Percentiles rank a stretch among this genome's conserved stretches.
phyloP scores from a whole-genome alignment of 352 stramenopile genomes.

The Pythium insidiosum region DNA sequence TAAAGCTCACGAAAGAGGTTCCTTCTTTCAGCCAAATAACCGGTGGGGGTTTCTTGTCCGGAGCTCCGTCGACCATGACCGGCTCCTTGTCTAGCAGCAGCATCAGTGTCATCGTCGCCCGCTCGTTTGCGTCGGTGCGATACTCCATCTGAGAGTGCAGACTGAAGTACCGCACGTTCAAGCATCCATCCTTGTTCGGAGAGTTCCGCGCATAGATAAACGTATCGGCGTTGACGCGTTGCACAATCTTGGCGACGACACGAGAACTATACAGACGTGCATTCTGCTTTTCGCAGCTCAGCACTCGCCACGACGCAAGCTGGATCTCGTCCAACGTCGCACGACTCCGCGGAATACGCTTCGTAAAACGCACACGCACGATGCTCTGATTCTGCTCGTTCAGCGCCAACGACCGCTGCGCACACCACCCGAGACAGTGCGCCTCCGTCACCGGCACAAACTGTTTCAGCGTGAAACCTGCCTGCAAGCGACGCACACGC shows the following conservation, averaged over 20 bases:
- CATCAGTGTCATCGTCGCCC: constrained; percentile 14
- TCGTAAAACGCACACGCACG: constrained; percentile 2
- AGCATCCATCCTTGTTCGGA: constrained; percentile 7
- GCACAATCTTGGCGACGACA: background rate
- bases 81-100: constrained; percentile 16
- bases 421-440: constrained; percentile 2
- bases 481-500: background rate
- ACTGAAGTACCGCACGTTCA: constrained; percentile 18
- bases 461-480: background rate
- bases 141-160: constrained; percentile 16
- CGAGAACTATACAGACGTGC: background rate
- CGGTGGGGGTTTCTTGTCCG: background rate
- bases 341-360: background rate
- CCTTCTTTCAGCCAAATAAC: constrained; percentile 17
- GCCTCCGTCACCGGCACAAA: background rate
- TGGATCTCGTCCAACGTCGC: constrained; percentile 1
- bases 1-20: constrained; percentile 14
- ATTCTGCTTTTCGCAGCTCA: background rate
- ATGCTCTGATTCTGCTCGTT: background rate
- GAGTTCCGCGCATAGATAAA: constrained; percentile 2
- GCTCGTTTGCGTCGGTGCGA: constrained; percentile 8
- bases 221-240: constrained; percentile 1
- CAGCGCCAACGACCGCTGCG: background rate
- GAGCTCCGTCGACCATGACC: constrained; percentile 5
- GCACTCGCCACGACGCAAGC: constrained; percentile 1